Conservation (phyloP, 1,284 basidiomycete species). For the Filobasidium uniguttulatum region DNA sequence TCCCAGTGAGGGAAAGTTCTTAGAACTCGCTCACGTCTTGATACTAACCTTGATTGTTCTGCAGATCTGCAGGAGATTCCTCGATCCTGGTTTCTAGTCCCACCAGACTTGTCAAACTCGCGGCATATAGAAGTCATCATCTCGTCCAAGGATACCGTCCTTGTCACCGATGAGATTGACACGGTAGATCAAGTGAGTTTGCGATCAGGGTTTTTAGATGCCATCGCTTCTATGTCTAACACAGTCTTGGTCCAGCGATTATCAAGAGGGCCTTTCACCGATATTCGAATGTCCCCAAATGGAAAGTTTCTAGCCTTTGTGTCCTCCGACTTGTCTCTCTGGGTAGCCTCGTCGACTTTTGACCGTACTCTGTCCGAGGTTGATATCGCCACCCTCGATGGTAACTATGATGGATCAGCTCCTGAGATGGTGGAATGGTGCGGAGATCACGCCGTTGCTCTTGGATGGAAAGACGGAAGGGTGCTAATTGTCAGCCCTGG, state of each 20-base stretch:
- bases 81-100: conserved; percentile 67
- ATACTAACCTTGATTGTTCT: background rate
- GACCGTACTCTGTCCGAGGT: conserved; percentile 77
- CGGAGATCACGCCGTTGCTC: conserved; percentile 82
- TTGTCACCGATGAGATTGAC: conserved; percentile 73
- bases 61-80: conserved; percentile 62
- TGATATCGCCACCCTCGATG: conserved; percentile 40
- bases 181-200: conserved; percentile 54
- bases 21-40: background rate
- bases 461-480: conserved; percentile 57
- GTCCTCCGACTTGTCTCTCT: conserved; percentile 56
- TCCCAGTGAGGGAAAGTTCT: conserved; percentile 45
- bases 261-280: conserved; percentile 72
- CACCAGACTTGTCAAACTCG: conserved; percentile 70
- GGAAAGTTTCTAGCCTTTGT: conserved; percentile 82
- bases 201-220: background rate
- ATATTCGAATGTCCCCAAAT: conserved; percentile 78
- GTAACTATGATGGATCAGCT: conserved; percentile 24
- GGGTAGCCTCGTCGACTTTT: conserved; percentile 90
- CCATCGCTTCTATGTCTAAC: background rate
- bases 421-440: conserved; percentile 76
- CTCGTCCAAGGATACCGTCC: conserved; percentile 58
- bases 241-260: conserved; percentile 42
- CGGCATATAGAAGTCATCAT: conserved; percentile 75
- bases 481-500: conserved; percentile 81